phyloP scores from a whole-genome alignment of 1,284 basidiomycete genomes.

The Marasmius sp. region DNA sequence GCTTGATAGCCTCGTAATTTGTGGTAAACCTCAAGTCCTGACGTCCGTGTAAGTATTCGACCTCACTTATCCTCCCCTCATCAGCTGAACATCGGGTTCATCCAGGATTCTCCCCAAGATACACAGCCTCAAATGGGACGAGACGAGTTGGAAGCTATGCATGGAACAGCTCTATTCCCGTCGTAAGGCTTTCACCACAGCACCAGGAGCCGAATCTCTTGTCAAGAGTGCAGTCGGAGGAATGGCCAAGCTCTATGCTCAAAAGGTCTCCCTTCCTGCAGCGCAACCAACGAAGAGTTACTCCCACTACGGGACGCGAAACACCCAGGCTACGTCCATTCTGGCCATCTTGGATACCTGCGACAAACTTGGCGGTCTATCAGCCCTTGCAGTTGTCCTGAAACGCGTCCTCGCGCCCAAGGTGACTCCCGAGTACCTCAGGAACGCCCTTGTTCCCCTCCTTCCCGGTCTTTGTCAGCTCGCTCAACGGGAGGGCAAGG shows the following conservation, averaged over 20 bases:
- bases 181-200: neutral
- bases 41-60: neutral
- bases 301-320: neutral
- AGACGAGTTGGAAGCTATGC: neutral
- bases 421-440: neutral
- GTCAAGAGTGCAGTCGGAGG: neutral
- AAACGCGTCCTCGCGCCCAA: neutral
- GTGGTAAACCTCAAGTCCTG: neutral
- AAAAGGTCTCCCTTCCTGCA: neutral
- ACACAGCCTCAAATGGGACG: neutral
- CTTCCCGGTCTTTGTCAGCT: neutral
- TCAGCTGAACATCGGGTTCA: neutral
- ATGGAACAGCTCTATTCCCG: neutral
- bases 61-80: no score
- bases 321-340: neutral
- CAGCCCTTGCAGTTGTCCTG: neutral
- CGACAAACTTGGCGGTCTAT: neutral
- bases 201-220: neutral
- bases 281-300: neutral
- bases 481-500: neutral
- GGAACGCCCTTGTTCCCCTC: neutral
- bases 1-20: neutral
- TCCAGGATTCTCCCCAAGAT: neutral
- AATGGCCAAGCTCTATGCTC: neutral
- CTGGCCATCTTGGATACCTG: neutral